Conservation (phyloP, 345 rosid species). For the Rhodamnia argentea region DNA sequence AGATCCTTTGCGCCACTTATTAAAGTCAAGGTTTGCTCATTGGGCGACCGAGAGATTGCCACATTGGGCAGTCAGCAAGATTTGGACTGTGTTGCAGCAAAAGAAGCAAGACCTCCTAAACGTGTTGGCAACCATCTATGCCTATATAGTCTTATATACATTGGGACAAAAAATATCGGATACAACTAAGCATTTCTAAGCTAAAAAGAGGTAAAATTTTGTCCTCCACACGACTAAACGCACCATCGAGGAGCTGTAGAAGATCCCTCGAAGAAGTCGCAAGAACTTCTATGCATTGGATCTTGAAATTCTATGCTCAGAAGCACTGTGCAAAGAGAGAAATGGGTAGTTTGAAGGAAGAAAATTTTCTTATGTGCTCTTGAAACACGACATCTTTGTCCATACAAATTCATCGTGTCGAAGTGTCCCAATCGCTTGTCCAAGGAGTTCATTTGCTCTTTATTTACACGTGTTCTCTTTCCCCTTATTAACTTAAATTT, state of each 20-base stretch:
- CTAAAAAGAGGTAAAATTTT: neutral
- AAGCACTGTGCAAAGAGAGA: neutral
- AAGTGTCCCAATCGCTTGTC: neutral
- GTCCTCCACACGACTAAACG: neutral
- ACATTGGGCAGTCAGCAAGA: neutral
- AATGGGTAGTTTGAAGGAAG: neutral
- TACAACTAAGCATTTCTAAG: constrained; percentile 5
- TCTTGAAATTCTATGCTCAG: neutral
- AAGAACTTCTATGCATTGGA: neutral
- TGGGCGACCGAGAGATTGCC: constrained; percentile 1
- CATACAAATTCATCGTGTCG: neutral
- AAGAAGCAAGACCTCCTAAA: constrained; percentile 14
- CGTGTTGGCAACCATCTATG: constrained; percentile 34
- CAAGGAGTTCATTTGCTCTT: neutral
- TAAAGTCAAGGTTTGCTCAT: constrained; percentile 13
- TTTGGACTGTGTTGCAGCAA: constrained; percentile 7
- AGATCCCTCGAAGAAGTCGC: neutral
- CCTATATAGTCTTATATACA: neutral
- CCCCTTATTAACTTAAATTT: neutral
- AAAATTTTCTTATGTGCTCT: neutral
- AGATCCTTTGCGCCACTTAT: neutral
- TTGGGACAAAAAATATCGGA: neutral
- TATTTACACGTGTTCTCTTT: neutral
- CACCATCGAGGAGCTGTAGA: neutral
- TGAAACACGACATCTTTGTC: neutral